These are phyloP conservation scores for Colletotrichum sansevieriae DNA, from an alignment of 2,329 filamentous ascomycete species.

Conservation along the genomic window DNA sequence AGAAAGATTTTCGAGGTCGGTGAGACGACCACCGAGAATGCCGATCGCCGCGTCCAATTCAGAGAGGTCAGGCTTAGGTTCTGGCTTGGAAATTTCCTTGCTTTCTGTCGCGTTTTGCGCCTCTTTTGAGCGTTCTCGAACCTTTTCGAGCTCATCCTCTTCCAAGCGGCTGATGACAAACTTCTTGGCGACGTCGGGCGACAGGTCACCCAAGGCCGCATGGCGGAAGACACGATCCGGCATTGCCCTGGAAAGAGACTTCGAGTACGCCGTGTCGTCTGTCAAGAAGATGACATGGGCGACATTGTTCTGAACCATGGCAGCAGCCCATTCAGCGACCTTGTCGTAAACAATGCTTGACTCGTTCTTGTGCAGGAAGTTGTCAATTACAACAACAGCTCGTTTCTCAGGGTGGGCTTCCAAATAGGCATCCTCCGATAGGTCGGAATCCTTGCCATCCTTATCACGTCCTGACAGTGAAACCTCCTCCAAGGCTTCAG, in stretches of 20 bases:
- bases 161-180: slow-evolving; percentile 89
- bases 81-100: slow-evolving; percentile 45
- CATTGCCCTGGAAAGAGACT: slow-evolving; percentile 86
- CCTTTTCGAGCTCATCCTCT: slow-evolving; percentile 52
- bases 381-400: slow-evolving; percentile 90
- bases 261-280: slow-evolving; percentile 88
- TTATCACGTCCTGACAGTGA: slow-evolving; percentile 78
- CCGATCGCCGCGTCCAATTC: slow-evolving; percentile 87
- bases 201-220: slow-evolving; percentile 87
- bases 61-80: slow-evolving; percentile 61
- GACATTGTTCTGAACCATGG: slow-evolving; percentile 86
- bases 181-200: slow-evolving; percentile 86
- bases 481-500: slow-evolving; percentile 82
- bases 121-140: slow-evolving; percentile 42
- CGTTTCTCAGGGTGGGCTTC: slow-evolving; percentile 88
- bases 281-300: slow-evolving; percentile 97
- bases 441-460: slow-evolving; percentile 77
- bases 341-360: slow-evolving; percentile 79
- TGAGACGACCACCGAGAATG: slow-evolving; percentile 89
- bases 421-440: slow-evolving; percentile 88
- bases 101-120: slow-evolving; percentile 47
- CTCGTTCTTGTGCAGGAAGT: slow-evolving; percentile 86
- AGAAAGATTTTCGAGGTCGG: slow-evolving; percentile 94
- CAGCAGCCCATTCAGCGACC: slow-evolving; percentile 89
- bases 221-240: slow-evolving; percentile 93